phyloP scores from a whole-genome alignment of 305 asterid species.

The Striga hermonthica region DNA sequence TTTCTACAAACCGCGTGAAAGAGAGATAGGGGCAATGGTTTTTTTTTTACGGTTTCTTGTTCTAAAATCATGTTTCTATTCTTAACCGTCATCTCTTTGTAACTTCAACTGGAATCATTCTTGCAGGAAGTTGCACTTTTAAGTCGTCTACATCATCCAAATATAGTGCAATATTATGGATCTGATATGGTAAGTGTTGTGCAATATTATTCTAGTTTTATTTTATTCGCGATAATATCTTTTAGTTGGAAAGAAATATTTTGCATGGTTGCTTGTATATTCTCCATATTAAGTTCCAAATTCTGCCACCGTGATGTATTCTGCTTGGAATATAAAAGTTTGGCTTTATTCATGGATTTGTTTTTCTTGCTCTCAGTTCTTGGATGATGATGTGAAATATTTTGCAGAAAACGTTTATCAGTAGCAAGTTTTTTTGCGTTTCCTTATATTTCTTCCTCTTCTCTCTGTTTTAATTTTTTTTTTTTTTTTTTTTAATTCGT shows the following conservation, averaged over 20 bases:
- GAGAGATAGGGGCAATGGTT: neutral
- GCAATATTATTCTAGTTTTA: conserved; percentile 17
- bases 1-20: conserved; percentile 9
- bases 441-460: too few species aligned
- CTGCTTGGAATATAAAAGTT: conserved; percentile 3
- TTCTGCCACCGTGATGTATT: neutral
- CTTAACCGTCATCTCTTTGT: conserved; percentile 7
- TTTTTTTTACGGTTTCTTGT: too few species aligned
- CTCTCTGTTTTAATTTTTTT: too few species aligned
- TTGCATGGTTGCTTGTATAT: conserved; percentile 14
- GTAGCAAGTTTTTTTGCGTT: too few species aligned
- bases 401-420: neutral
- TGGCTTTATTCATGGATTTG: conserved; percentile 11
- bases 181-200: conserved; percentile 51
- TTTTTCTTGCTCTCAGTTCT: conserved; percentile 5
- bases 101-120: conserved; percentile 25
- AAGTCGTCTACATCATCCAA: conserved; percentile 62
- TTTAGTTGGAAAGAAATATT: conserved; percentile 1
- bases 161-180: conserved; percentile 73
- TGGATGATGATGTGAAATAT: conserved; percentile 26
- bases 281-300: conserved; percentile 12
- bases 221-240: neutral
- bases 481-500: too few species aligned
- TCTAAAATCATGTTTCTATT: conserved; percentile 1
- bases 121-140: conserved; percentile 62